Conservation (phyloP, 2,329 filamentous ascomycete genomes). For the Scedosporium boydii region DNA sequence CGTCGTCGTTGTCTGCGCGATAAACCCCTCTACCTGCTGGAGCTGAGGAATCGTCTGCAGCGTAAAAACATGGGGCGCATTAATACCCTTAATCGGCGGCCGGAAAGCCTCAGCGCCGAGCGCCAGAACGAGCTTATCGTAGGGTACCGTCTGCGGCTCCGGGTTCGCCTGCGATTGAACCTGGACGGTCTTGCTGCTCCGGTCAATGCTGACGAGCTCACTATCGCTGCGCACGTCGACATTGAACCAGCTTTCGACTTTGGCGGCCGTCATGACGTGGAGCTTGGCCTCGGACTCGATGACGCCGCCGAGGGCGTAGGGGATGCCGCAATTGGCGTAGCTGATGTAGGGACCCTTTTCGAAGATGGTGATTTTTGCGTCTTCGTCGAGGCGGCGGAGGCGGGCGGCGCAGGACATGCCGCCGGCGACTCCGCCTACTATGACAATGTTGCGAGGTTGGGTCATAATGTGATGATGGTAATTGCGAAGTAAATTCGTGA, state of each 20-base stretch:
- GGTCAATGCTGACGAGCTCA: not conserved
- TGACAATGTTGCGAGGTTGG: not conserved
- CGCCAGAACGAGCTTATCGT: not conserved
- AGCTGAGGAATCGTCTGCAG: not conserved
- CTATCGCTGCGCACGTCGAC: not conserved
- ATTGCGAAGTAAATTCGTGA: too few relatives aligned
- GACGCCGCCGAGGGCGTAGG: not conserved
- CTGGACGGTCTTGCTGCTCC: not conserved
- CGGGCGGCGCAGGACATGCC: not conserved
- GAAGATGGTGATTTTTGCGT: not conserved
- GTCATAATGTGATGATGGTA: not conserved
- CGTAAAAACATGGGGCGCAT: not conserved
- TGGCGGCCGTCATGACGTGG: not conserved
- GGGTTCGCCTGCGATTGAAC: not conserved
- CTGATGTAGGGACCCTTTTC: not conserved
- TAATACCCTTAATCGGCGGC: not conserved
- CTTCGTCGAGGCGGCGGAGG: not conserved
- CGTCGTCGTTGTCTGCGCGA: not conserved
- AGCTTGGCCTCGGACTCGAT: not conserved
- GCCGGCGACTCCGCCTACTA: not conserved
- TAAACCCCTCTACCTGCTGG: not conserved
- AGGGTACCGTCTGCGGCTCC: not conserved
- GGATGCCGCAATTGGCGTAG: slow-evolving; percentile 7
- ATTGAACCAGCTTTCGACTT: not conserved
- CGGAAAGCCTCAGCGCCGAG: not conserved